Conservation (phyloP, 495 filamentous ascomycete species). For the Lophium mytilinum region DNA sequence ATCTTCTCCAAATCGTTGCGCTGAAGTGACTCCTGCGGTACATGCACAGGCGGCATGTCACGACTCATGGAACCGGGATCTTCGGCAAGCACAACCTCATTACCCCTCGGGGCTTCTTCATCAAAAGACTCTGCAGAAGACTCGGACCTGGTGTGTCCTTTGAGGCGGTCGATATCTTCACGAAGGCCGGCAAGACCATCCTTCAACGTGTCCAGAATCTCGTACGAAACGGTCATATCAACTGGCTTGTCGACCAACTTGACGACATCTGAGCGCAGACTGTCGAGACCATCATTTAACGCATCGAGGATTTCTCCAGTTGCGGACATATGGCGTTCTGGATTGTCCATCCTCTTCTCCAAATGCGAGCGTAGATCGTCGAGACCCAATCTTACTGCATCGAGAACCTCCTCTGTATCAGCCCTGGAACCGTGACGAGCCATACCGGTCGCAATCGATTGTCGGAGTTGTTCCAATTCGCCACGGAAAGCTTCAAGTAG, state of each 20-base stretch:
- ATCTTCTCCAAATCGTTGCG: slow-evolving; percentile 73
- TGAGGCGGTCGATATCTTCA: slow-evolving; percentile 69
- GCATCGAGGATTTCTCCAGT: slow-evolving; percentile 73
- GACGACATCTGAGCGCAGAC: slow-evolving; percentile 64
- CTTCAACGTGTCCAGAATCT: slow-evolving; percentile 79
- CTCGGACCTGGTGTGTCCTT: slow-evolving; percentile 19
- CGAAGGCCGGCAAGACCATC: slow-evolving; percentile 64
- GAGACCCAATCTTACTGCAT: slow-evolving; percentile 61
- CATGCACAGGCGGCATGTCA: slow-evolving; percentile 18
- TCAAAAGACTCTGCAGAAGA: slow-evolving; percentile 27
- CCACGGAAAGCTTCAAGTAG: slow-evolving; percentile 40
- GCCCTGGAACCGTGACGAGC: slow-evolving; percentile 22
- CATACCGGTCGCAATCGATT: slow-evolving; percentile 24
- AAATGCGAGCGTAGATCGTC: slow-evolving; percentile 61
- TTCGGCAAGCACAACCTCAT: slow-evolving; percentile 37
- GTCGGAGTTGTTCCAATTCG: slow-evolving; percentile 35
- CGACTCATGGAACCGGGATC: slow-evolving; percentile 15
- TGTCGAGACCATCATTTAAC: slow-evolving; percentile 71
- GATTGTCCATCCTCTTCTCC: slow-evolving; percentile 45
- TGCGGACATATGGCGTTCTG: slow-evolving; percentile 50
- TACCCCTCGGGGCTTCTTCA: slow-evolving; percentile 19
- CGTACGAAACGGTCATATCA: slow-evolving; percentile 70
- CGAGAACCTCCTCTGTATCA: slow-evolving; percentile 36
- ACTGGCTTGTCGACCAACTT: slow-evolving; percentile 69
- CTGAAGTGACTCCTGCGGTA: slow-evolving; percentile 41